Evolutionary conservation across 192 early-diverging fungal genomes (phyloP), one percentile per base, ranked within the genome.

Genomic region (Backusella circina): DNA sequence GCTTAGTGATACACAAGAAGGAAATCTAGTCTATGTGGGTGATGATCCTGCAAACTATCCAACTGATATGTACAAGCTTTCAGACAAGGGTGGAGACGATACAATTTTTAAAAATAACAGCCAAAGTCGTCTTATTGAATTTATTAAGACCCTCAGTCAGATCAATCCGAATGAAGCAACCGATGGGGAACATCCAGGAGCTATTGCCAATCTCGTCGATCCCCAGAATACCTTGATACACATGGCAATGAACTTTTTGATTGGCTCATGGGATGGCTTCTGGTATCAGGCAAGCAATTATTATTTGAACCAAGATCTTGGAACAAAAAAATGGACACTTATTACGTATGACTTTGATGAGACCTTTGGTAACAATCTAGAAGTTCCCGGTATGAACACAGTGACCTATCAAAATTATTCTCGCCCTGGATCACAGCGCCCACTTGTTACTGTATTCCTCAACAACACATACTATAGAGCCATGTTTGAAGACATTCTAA

Each of bases 301-400:
- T 73, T 79, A 82, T 54, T 67, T 86, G 73, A 84, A 80, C 47
- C 75, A 84, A 32, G 74, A 86, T 70, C 65, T 80, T 2, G 23
- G 65, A 10, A 72, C 80, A 5, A 75, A 78, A 28, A 83, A 82
- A 35, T 86, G 82, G 82, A 79, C 71, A 13, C 78, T 79, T 32
- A 73, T 86, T 12, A 79, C 85, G 2, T 80, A 77, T 4, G 85
- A 84, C 41, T 86, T 84, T 47, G 85, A 86, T 28, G 80, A 82
- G 35, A 82, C 80, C 18, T 84, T 82, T 67, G 82, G 85, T 10
- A 77, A 66, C 4, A 77, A 77, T 16, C 75, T 74, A n/a, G 65
- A 78, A 0, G 69, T 44, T 1, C 70, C 51, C 15, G 73, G 72
- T 8, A 38, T 86, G 35, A 73, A 65, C 28, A 68, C 41, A 5